Percentiles rank a stretch among this genome's conserved stretches.
Evolutionary conservation across 352 stramenopile species (phyloP).

Genomic region (Phytophthora tubulina): DNA sequence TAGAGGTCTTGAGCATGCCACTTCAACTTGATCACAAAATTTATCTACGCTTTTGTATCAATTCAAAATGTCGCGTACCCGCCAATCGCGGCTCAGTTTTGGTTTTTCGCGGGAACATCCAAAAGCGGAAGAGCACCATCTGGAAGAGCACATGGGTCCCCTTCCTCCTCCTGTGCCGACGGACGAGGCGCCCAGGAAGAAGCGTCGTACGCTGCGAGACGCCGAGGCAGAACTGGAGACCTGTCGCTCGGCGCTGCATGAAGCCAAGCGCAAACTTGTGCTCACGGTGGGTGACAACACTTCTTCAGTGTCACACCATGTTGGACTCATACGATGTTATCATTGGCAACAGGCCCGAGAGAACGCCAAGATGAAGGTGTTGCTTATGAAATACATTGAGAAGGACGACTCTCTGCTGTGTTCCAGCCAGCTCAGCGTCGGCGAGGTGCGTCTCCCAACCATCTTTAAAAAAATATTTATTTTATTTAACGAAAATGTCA

Average conservation of each 20-base stretch:
- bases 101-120: conserved; percentile 32
- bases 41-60: conserved; percentile 13
- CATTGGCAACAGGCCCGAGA: conserved; percentile 62
- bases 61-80: conserved; percentile 19
- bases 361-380: conserved; percentile 89
- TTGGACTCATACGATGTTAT: neutral
- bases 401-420: conserved; percentile 84
- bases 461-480: too few species aligned
- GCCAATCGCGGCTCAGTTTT: neutral
- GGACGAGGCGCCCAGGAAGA: conserved; percentile 58
- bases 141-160: conserved; percentile 2
- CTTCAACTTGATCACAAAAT: conserved; percentile 12
- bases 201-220: conserved; percentile 76
- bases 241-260: conserved; percentile 57
- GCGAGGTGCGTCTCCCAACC: conserved; percentile 33
- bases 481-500: too few species aligned
- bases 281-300: conserved; percentile 50
- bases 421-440: conserved; percentile 78
- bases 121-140: neutral
- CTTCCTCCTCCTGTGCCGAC: conserved; percentile 20
- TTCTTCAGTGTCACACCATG: neutral
- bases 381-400: conserved; percentile 90
- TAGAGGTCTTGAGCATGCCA: too few species aligned
- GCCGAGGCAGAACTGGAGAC: conserved; percentile 67
- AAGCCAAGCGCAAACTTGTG: conserved; percentile 74